Conservation (phyloP, 192 early-diverging fungal genomes). For the Chytriomyces sp. region DNA sequence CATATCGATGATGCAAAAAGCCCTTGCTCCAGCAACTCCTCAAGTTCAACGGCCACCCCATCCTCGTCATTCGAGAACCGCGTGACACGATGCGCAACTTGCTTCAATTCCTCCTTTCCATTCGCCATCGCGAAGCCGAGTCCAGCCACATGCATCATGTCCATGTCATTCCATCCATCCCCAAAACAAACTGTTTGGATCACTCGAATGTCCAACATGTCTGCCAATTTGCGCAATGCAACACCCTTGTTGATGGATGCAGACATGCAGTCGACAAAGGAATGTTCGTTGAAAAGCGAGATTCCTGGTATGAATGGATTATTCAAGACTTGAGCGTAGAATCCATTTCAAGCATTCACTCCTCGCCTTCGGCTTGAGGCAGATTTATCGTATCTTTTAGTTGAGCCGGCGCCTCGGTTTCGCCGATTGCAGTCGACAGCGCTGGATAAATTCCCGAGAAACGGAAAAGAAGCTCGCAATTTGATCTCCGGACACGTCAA, state of each 20-base stretch:
- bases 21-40: neutral
- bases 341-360: neutral
- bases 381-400: neutral
- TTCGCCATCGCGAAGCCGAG: constrained; percentile 5
- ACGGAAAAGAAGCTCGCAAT: too few species aligned
- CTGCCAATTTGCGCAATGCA: neutral
- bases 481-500: too few species aligned
- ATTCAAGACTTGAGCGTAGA: neutral
- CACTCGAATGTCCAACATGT: neutral
- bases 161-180: neutral
- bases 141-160: neutral
- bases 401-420: neutral
- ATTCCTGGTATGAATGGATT: neutral
- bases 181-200: neutral
- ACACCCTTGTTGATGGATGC: neutral
- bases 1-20: neutral
- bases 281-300: neutral
- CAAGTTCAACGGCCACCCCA: constrained; percentile 5
- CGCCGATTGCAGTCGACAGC: too few species aligned
- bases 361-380: neutral
- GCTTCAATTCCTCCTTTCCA: neutral
- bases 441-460: too few species aligned
- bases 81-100: neutral
- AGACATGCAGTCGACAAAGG: neutral
- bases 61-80: constrained; percentile 14